Evolutionary conservation across 1,284 basidiomycete species (phyloP).

Genomic region (Rhodotorula sp.): DNA sequence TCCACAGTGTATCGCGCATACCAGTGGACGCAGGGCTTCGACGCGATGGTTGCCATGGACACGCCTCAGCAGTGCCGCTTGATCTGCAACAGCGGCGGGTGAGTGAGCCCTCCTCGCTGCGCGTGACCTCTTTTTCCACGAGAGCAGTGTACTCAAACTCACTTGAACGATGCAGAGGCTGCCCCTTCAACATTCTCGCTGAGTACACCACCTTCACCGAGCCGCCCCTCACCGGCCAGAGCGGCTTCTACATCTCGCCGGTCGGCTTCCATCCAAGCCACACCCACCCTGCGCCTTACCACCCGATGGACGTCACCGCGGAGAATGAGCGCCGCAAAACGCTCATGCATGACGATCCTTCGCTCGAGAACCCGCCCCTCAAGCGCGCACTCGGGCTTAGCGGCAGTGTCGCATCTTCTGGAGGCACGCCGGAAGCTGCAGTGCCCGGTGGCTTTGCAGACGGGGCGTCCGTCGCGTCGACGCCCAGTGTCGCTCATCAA

Average conservation of each 20-base stretch:
- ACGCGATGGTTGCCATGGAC: not conserved
- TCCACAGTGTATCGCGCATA: slow-evolving; percentile 9
- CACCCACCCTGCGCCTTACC: slow-evolving; percentile 20
- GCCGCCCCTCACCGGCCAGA: not conserved
- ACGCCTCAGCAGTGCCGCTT: not conserved
- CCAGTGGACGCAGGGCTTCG: slow-evolving; percentile 25
- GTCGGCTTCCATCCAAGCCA: slow-evolving; percentile 1
- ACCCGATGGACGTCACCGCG: slow-evolving; percentile 7
- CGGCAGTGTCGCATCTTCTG: not conserved
- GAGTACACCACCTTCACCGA: slow-evolving; percentile 5
- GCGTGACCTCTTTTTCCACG: not conserved
- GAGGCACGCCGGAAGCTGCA: too few species aligned
- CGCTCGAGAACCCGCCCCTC: slow-evolving; percentile 18
- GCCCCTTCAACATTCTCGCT: slow-evolving; percentile 12
- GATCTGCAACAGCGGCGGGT: not conserved
- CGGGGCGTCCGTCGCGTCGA: not conserved
- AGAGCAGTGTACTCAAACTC: too few species aligned
- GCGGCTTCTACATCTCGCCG: slow-evolving; percentile 5
- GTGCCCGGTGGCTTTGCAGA: not conserved
- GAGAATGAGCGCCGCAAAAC: slow-evolving; percentile 11
- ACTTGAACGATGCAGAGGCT: not conserved
- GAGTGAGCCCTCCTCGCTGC: too few species aligned
- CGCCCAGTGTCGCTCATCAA: not conserved
- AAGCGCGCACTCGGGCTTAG: not conserved
- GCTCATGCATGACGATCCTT: slow-evolving; percentile 7